A percentile compares a stretch with the other conserved stretches of the same genome.
Conservation (phyloP, 202 grass and related monocot species). For the Schoenoplectus tabernaemontani region DNA sequence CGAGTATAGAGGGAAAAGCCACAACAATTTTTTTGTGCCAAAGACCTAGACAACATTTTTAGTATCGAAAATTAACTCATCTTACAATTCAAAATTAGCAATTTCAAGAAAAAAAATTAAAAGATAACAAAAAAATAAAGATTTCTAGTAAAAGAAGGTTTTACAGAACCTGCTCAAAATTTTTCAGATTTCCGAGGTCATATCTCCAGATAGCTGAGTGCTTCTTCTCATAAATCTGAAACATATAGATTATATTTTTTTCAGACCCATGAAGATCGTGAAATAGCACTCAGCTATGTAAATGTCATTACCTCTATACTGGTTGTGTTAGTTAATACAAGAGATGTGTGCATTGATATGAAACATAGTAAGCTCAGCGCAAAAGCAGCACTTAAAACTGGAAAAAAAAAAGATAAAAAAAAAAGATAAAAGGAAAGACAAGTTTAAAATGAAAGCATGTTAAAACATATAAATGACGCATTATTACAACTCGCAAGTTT, state of each 20-base stretch:
- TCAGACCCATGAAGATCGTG: neutral
- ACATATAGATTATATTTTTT: conserved; percentile 8
- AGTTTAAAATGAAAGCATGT: conserved; percentile 8
- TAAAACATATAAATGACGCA: conserved; percentile 19
- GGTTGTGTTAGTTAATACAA: conserved; percentile 61
- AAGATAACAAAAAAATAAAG: neutral
- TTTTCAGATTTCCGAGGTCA: conserved; percentile 69
- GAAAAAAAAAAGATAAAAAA: conserved; percentile 33
- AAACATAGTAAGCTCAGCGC: conserved; percentile 77
- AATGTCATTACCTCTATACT: conserved; percentile 65
- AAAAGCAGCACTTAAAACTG: conserved; percentile 92
- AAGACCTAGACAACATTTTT: conserved; percentile 45
- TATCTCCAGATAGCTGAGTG: conserved; percentile 60
- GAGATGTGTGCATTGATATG: conserved; percentile 53
- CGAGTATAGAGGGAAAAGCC: conserved; percentile 73
- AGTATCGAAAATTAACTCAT: neutral
- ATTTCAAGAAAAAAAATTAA: neutral
- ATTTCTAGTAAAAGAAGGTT: neutral
- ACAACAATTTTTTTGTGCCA: conserved; percentile 65
- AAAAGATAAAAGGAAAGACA: conserved; percentile 17
- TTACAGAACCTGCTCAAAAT: conserved; percentile 62
- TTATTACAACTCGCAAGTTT: neutral
- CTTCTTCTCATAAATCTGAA: conserved; percentile 60
- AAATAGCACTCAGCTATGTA: neutral
- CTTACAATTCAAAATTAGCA: neutral